Evolutionary conservation across 176 grass and related monocot genomes (phyloP).

Genomic region (Tillandsia fasciculata): DNA sequence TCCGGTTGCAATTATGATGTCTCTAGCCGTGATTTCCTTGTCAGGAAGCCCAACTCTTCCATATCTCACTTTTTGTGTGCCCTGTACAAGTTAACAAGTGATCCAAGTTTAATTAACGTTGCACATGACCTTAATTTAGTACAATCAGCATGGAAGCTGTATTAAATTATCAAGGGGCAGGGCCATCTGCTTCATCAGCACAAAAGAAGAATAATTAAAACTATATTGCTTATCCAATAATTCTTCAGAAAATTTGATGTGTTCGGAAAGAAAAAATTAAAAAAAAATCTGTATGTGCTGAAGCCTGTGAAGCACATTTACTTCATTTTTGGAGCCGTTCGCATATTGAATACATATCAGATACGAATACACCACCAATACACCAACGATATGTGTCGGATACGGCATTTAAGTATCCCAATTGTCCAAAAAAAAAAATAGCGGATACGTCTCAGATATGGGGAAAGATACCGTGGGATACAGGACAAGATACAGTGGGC

Average conservation of each 20-base stretch:
- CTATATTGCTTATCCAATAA: background rate
- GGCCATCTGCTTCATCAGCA: background rate
- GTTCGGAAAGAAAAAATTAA: background rate
- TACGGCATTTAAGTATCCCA: too few species aligned
- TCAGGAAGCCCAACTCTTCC: conserved; percentile 70
- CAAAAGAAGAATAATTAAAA: background rate
- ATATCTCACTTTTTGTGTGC: conserved; percentile 69
- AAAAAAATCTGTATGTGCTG: background rate
- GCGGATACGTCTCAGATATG: too few species aligned
- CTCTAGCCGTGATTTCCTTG: conserved; percentile 75
- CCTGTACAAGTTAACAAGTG: conserved; percentile 35
- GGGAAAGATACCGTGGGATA: too few species aligned
- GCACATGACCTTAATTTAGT: background rate
- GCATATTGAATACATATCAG: too few species aligned
- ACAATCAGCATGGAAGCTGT: background rate
- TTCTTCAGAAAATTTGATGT: background rate
- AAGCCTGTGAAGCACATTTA: background rate
- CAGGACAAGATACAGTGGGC: too few species aligned
- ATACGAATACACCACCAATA: too few species aligned
- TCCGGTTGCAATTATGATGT: conserved; percentile 90
- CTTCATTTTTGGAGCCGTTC: too few species aligned
- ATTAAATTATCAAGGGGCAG: background rate
- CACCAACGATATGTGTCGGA: too few species aligned
- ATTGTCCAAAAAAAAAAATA: too few species aligned
- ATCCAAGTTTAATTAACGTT: background rate